A percentile compares a stretch with the other conserved stretches of the same genome.
Evolutionary conservation across 2,329 filamentous ascomycete genomes (phyloP).

Genomic region (Lojkania enalia): DNA sequence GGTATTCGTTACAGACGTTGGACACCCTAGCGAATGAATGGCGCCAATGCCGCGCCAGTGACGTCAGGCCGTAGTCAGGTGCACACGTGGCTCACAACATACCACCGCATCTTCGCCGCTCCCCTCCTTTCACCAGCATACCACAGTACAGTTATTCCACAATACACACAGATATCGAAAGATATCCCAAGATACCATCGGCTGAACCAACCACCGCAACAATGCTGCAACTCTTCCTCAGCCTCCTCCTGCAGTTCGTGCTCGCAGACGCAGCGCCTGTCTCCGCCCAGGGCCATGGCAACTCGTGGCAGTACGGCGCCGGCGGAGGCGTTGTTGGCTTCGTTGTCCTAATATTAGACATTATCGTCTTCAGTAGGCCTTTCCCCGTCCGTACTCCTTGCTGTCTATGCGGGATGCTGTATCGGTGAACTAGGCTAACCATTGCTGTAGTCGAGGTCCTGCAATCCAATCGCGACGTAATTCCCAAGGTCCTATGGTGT

Average conservation of each 20-base stretch:
- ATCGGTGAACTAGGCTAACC: not conserved
- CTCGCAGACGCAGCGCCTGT: constrained; percentile 54
- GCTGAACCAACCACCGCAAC: too few relatives aligned
- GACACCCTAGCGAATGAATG: too few relatives aligned
- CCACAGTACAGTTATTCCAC: too few relatives aligned
- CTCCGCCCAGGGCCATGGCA: not conserved
- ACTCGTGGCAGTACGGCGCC: constrained; percentile 61
- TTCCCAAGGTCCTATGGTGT: constrained; percentile 64
- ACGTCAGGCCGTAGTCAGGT: too few relatives aligned
- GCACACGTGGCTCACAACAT: too few relatives aligned
- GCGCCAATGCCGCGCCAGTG: too few relatives aligned
- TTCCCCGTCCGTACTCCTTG: not conserved
- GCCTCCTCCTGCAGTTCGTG: constrained; percentile 58
- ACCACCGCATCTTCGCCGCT: too few relatives aligned
- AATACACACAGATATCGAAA: too few relatives aligned
- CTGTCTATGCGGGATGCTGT: not conserved
- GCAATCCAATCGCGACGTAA: constrained; percentile 62
- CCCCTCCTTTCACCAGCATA: too few relatives aligned
- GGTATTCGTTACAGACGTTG: too few relatives aligned
- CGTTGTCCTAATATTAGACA: constrained; percentile 63
- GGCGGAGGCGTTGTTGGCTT: constrained; percentile 65
- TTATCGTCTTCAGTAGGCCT: constrained; percentile 64
- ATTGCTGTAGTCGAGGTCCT: constrained; percentile 61
- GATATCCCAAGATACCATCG: too few relatives aligned
- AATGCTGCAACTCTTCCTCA: constrained; percentile 42